phyloP scores from a whole-genome alignment of 495 filamentous ascomycete species.

The Penicillium coprophilum region DNA sequence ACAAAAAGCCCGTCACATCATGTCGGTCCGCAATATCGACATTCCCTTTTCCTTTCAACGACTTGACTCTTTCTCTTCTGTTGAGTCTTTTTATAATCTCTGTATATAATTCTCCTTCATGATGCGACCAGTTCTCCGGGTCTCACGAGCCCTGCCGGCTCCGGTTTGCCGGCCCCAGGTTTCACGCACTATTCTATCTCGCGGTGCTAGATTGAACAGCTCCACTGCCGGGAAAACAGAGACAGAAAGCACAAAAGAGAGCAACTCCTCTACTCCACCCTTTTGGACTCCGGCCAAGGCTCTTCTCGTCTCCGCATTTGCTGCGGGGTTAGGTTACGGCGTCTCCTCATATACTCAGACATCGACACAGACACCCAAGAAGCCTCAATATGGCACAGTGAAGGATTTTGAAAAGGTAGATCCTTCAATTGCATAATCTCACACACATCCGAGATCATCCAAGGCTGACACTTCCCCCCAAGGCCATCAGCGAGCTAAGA shows the following conservation, averaged over 20 bases:
- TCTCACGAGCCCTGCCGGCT: conserved; percentile 33
- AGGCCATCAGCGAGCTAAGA: conserved; percentile 65
- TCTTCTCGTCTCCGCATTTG: conserved; percentile 35
- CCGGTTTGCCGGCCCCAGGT: conserved; percentile 28
- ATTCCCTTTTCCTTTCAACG: neutral
- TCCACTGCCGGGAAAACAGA: conserved; percentile 14
- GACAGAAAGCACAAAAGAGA: neutral
- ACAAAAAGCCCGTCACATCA: conserved; percentile 25
- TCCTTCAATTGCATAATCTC: neutral
- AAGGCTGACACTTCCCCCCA: conserved; percentile 25
- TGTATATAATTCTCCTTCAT: conserved; percentile 1
- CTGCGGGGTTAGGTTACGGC: conserved; percentile 40
- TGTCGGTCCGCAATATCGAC: conserved; percentile 14
- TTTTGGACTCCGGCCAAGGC: conserved; percentile 37
- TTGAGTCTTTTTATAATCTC: neutral
- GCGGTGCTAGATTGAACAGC: conserved; percentile 24
- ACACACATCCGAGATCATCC: conserved; percentile 11
- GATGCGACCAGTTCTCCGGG: conserved; percentile 28
- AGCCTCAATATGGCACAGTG: conserved; percentile 41
- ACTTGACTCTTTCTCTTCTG: neutral
- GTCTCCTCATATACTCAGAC: conserved; percentile 27
- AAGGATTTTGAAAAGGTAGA: conserved; percentile 45
- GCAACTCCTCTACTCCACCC: conserved; percentile 17
- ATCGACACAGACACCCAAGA: conserved; percentile 12
- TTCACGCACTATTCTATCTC: conserved; percentile 12